A percentile compares a stretch with the other conserved stretches of the same genome.
phyloP scores from a whole-genome alignment of 2,329 filamentous ascomycete genomes.

The Phaeophleospora eucalypticola region DNA sequence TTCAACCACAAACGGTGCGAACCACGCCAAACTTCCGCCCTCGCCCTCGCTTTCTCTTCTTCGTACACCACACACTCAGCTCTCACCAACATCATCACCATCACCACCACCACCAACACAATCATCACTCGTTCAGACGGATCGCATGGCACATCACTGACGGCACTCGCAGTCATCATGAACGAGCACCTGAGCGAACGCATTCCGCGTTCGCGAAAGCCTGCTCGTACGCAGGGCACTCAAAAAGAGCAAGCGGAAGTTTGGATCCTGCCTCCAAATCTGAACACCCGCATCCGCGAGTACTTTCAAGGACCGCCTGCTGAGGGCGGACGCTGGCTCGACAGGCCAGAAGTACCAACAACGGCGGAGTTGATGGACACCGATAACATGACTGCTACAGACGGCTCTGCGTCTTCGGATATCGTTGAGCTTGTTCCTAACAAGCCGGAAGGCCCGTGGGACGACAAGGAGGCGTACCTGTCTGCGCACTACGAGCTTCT shows the following conservation, averaged over 20 bases:
- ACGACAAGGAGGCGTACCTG: constrained; percentile 62
- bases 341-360: constrained; percentile 52
- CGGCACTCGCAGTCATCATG: constrained; percentile 13
- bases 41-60: too few species aligned
- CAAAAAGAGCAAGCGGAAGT: constrained; percentile 12
- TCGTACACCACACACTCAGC: too few species aligned
- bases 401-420: constrained; percentile 11
- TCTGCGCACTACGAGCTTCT: constrained; percentile 70
- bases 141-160: constrained; percentile 1
- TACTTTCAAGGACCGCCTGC: constrained; percentile 23
- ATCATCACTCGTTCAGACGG: not conserved
- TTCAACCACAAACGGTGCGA: too few species aligned
- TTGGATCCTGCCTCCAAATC: constrained; percentile 20
- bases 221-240: not conserved
- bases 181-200: constrained; percentile 31
- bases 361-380: constrained; percentile 48
- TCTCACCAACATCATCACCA: not conserved
- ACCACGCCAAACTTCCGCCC: too few species aligned
- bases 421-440: constrained; percentile 41
- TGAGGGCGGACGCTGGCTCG: constrained; percentile 29
- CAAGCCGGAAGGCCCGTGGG: constrained; percentile 54
- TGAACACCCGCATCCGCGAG: constrained; percentile 26
- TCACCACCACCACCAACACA: not conserved
- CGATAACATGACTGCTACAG: constrained; percentile 14
- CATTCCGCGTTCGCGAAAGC: constrained; percentile 19